Evolutionary conservation across 2,329 filamentous ascomycete genomes (phyloP).

Genomic region (Hypoxylon sp.): DNA sequence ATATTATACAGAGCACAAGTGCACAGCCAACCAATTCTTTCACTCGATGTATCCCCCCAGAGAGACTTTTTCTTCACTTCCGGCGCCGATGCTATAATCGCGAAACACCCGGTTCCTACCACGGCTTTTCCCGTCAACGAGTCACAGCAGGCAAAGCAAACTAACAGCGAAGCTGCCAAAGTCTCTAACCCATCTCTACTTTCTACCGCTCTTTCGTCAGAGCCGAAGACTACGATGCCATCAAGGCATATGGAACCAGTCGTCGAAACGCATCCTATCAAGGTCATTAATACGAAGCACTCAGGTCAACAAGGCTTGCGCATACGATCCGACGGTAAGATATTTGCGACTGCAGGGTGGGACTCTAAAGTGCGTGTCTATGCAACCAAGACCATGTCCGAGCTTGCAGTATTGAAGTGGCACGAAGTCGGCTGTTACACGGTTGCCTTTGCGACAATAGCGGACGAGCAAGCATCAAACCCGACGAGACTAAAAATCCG

Average conservation of each 20-base stretch:
- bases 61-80: slow-evolving; percentile 80
- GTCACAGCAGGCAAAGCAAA: slow-evolving; percentile 18
- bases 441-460: slow-evolving; percentile 76
- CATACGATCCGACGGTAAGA: slow-evolving; percentile 82
- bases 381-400: slow-evolving; percentile 82
- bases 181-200: slow-evolving; percentile 49
- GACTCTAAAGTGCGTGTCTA: slow-evolving; percentile 88
- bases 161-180: slow-evolving; percentile 10
- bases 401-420: slow-evolving; percentile 95
- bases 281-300: slow-evolving; percentile 83
- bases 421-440: slow-evolving; percentile 91
- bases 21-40: slow-evolving; percentile 87
- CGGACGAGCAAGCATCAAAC: slow-evolving; percentile 3
- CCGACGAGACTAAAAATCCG: slow-evolving; percentile 15
- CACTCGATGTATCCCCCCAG: slow-evolving; percentile 70
- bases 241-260: slow-evolving; percentile 28
- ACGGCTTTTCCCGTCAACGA: slow-evolving; percentile 42
- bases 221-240: slow-evolving; percentile 39
- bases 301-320: slow-evolving; percentile 87
- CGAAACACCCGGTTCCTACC: slow-evolving; percentile 78
- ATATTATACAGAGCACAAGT: slow-evolving; percentile 75
- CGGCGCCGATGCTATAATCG: slow-evolving; percentile 83
- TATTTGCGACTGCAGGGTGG: slow-evolving; percentile 95
- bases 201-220: slow-evolving; percentile 50
- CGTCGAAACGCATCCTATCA: slow-evolving; percentile 66